Base-by-base conservation (phyloP, 2,329 filamentous ascomycete species). In the Ophiostoma ulmi region DNA sequence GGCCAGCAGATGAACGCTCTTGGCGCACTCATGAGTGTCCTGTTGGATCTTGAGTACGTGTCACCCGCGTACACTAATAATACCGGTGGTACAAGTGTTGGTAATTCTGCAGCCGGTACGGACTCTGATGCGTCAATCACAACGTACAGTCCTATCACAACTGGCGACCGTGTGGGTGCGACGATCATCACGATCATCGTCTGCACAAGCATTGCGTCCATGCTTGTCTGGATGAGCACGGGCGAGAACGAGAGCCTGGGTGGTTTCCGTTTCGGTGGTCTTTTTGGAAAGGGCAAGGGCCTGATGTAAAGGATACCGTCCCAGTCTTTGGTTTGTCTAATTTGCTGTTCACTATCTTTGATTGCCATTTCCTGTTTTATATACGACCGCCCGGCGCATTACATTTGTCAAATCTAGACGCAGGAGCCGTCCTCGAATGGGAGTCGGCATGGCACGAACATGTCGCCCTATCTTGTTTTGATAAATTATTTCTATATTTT, bases 1-100 rank as follows among this genome's bases (percentile, higher is more conserved):
- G 84, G 85, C 14, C 83, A 87, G 76, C 79, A 86, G 76, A 84
- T 87, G 78, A 83, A 81, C 72, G 84, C 81, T 0, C 78, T 86
- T 36, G 82, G 82, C 31, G 80, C 85, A 8, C 79, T 87, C 68
- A 81, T 81, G 48, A 81, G 80, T 5, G 78, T 81, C 48, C 75
- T 86, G 35, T 75, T 84, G 22, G 75, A 78, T 20, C 72, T 77
- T 35, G 68, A 75, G 44, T 58, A 70, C 0, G 72, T 75, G 3
- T 8, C 41, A 0, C 71, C 72, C 1, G 79, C 80, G 5, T 73
- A 80, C 52, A 82, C 81, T 0, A 80, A 80, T 7, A 72, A 67
- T 0, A 84, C 82, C 1, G 84, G 83, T 63, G 85, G 84, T 26
- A 83, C 78, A 14, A 78, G 77, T 69, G 41, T 70, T 44, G 78